Conservation (phyloP, 176 grass and related monocot genomes). For the Avena sativa region DNA sequence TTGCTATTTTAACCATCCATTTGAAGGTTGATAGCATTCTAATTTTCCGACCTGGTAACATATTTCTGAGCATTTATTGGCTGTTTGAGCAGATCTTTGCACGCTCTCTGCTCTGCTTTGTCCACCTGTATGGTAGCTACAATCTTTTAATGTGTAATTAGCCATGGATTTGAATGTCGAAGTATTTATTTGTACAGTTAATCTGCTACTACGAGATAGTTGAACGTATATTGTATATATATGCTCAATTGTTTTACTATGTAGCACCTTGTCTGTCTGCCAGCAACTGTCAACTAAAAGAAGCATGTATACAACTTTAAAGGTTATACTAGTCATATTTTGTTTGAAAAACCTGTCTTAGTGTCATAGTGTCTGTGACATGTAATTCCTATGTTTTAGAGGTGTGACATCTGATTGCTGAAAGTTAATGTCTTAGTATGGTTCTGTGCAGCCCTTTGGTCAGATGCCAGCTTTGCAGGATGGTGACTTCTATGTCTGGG, state of each 20-base stretch:
- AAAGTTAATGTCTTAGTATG: neutral
- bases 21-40: neutral
- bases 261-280: neutral
- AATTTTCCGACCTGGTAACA: neutral
- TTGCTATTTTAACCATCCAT: neutral
- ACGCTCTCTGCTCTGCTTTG: neutral
- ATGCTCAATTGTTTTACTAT: neutral
- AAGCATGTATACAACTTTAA: neutral
- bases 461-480: constrained; percentile 71
- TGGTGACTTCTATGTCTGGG: constrained; percentile 56
- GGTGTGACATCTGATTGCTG: constrained; percentile 9
- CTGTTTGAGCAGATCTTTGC: neutral
- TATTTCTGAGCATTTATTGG: neutral
- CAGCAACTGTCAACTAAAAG: neutral
- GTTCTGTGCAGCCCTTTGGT: constrained; percentile 65
- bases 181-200: neutral
- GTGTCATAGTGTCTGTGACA: neutral
- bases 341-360: neutral
- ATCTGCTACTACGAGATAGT: neutral
- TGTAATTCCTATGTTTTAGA: neutral
- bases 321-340: neutral
- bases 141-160: neutral
- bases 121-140: neutral
- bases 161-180: neutral
- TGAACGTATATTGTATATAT: neutral